Percentiles rank a stretch among this genome's conserved stretches.
Conservation (phyloP, 805 yeast genomes). For the Saccharomycopsis vini region DNA sequence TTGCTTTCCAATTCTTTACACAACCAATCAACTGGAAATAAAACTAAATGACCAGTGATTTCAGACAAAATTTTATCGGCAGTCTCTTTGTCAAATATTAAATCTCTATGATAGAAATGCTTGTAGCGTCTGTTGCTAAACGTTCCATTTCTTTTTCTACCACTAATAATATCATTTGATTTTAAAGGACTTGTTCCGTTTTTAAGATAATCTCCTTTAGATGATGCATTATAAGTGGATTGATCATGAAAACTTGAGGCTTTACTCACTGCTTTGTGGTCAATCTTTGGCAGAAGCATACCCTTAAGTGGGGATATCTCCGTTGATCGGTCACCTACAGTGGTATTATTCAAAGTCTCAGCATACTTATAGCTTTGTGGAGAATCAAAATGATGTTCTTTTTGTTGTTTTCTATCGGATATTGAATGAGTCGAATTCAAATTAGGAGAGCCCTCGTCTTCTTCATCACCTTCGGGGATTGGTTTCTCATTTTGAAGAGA, state of each 20-base stretch:
- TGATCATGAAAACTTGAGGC: slow-evolving; percentile 10
- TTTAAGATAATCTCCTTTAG: not conserved
- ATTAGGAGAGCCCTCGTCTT: too few relatives aligned
- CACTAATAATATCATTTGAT: slow-evolving; percentile 6
- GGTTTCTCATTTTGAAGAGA: too few relatives aligned
- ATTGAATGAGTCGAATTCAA: too few relatives aligned
- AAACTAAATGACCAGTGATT: slow-evolving; percentile 77
- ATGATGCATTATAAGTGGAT: not conserved
- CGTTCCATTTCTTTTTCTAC: slow-evolving; percentile 20
- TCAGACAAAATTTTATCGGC: slow-evolving; percentile 67
- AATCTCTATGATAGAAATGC: slow-evolving; percentile 27
- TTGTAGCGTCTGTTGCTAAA: slow-evolving; percentile 19
- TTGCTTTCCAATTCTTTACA: slow-evolving; percentile 77
- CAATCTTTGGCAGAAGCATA: not conserved
- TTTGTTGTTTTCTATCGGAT: too few relatives aligned
- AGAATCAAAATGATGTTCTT: too few relatives aligned
- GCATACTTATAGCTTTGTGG: slow-evolving; percentile 2
- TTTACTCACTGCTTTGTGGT: slow-evolving; percentile 6
- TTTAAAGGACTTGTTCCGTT: slow-evolving; percentile 1
- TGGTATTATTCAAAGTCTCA: not conserved
- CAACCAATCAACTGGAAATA: slow-evolving; percentile 92
- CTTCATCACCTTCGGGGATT: slow-evolving; percentile 2
- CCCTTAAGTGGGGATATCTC: too few relatives aligned
- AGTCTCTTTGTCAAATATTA: slow-evolving; percentile 60
- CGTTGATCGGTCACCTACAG: not conserved